Conservation (phyloP, 176 grass and related monocot species). For the Ensete glaucum region DNA sequence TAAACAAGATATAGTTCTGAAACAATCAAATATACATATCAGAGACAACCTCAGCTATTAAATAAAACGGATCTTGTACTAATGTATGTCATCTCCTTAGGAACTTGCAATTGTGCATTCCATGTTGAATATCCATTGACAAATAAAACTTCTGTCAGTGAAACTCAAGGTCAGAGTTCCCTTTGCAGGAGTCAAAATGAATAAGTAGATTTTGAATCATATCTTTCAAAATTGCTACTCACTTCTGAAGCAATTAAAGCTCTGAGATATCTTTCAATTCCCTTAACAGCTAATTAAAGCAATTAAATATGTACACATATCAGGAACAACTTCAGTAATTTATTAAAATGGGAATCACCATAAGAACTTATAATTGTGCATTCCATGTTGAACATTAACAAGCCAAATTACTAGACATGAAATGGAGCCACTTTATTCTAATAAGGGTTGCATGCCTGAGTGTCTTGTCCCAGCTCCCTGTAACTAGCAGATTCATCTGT, state of each 20-base stretch:
- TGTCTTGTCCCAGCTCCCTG: slow-evolving; percentile 92
- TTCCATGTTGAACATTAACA: background rate
- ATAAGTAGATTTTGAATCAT: background rate
- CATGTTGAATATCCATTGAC: no score
- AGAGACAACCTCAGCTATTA: background rate
- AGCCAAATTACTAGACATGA: slow-evolving; percentile 9
- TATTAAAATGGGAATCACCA: no score
- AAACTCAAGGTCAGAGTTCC: no score
- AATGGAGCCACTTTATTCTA: background rate
- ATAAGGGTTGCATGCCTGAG: slow-evolving; percentile 34
- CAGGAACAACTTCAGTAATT: no score
- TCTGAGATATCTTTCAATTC: no score
- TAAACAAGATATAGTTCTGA: background rate
- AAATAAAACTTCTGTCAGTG: no score
- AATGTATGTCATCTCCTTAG: no score
- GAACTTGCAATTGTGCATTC: no score
- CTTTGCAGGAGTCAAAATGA: background rate
- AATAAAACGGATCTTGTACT: no score
- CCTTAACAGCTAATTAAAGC: no score
- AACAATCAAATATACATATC: background rate
- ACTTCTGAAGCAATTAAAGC: background rate
- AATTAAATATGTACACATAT: no score
- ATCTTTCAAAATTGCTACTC: background rate
- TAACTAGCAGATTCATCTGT: slow-evolving; percentile 94
- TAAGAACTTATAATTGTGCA: no score